phyloP scores from a whole-genome alignment of 2,329 filamentous ascomycete genomes.

The Sporothrix luriei region DNA sequence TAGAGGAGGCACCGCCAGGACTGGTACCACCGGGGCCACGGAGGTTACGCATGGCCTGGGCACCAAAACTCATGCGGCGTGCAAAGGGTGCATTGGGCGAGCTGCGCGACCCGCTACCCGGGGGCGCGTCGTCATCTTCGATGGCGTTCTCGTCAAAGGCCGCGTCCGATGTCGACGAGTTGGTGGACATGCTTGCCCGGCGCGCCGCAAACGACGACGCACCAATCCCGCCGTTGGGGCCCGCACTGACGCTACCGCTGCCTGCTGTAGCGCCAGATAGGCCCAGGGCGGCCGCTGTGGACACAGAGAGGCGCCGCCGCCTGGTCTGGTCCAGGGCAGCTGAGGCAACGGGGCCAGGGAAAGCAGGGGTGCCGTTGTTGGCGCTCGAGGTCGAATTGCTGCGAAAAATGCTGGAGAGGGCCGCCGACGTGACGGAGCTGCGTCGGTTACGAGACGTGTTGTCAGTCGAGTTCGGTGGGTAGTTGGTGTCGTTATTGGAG shows the following conservation, averaged over 20 bases:
- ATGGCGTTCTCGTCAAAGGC: slow-evolving; percentile 72
- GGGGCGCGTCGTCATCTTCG: slow-evolving; percentile 65
- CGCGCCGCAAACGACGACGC: slow-evolving; percentile 56
- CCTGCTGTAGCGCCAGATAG: slow-evolving; percentile 71
- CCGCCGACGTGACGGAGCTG: slow-evolving; percentile 60
- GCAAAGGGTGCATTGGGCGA: slow-evolving; percentile 73
- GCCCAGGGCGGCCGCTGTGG: slow-evolving; percentile 59
- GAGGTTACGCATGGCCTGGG: slow-evolving; percentile 73
- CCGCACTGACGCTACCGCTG: slow-evolving; percentile 38
- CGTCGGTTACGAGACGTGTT: slow-evolving; percentile 50
- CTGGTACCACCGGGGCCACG: slow-evolving; percentile 61
- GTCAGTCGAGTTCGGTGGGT: slow-evolving; percentile 37
- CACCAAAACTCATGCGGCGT: slow-evolving; percentile 87
- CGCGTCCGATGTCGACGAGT: slow-evolving; percentile 49
- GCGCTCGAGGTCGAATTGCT: slow-evolving; percentile 55
- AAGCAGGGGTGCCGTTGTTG: slow-evolving; percentile 48
- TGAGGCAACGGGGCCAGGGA: slow-evolving; percentile 49
- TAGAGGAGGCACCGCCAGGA: slow-evolving; percentile 53
- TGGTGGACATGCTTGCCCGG: slow-evolving; percentile 71
- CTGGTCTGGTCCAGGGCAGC: slow-evolving; percentile 60
- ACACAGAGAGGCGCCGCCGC: slow-evolving; percentile 65
- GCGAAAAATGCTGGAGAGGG: slow-evolving; percentile 62
- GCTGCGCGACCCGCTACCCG: slow-evolving; percentile 52
- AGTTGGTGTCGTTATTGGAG: slow-evolving; percentile 37
- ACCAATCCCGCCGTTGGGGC: slow-evolving; percentile 11